These are phyloP conservation scores for Salix purpurea DNA, from an alignment of 345 rosid genomes.

Conservation along the genomic window DNA sequence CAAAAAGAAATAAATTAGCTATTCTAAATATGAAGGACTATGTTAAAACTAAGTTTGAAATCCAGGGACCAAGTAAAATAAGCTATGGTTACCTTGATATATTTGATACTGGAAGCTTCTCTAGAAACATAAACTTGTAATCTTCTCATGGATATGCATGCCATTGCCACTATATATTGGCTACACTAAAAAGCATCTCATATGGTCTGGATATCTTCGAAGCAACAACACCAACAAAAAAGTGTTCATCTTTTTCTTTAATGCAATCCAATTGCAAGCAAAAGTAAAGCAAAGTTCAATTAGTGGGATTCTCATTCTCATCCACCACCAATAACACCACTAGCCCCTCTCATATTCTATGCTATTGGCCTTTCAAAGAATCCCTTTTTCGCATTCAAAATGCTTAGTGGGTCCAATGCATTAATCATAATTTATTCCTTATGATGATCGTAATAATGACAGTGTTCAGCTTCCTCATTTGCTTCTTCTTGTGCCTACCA, in stretches of 20 bases:
- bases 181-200: background rate
- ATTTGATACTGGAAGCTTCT: background rate
- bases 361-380: conserved; percentile 8
- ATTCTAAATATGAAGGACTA: background rate
- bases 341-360: conserved; percentile 23
- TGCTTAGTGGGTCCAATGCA: conserved; percentile 66
- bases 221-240: background rate
- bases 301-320: conserved; percentile 22
- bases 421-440: conserved; percentile 28
- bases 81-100: background rate
- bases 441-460: conserved; percentile 18
- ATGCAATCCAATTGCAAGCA: background rate
- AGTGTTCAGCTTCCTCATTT: conserved; percentile 26
- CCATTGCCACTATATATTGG: too few relatives aligned
- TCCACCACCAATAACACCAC: background rate
- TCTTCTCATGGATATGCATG: background rate
- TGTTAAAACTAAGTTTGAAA: too few relatives aligned
- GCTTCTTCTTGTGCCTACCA: conserved; percentile 18
- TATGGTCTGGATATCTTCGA: background rate
- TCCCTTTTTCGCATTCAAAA: conserved; percentile 5
- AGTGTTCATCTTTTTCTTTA: background rate
- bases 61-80: too few relatives aligned
- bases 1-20: too few relatives aligned
- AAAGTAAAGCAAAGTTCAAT: background rate
- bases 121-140: background rate